phyloP scores from a whole-genome alignment of 805 yeast species.

The Wickerhamiella musiphila region DNA sequence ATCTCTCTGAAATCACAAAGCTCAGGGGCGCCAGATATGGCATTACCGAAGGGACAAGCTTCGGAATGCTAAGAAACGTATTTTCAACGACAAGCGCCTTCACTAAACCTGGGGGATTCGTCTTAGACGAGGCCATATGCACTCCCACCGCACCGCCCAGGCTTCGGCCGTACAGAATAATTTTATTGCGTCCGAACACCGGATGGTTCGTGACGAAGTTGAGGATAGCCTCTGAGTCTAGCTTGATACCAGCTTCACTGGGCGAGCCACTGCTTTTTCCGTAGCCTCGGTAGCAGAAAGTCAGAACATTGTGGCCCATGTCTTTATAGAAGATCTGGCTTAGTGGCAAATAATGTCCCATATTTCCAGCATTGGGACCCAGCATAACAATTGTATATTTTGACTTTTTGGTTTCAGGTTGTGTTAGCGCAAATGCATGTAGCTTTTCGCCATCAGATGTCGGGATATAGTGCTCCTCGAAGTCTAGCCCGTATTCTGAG shows the following conservation, averaged over 20 bases:
- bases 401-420: slow-evolving; percentile 28
- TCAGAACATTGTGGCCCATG: slow-evolving; percentile 59
- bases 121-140: slow-evolving; percentile 48
- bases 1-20: slow-evolving; percentile 57
- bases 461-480: slow-evolving; percentile 37
- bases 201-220: slow-evolving; percentile 36
- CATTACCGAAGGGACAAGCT: slow-evolving; percentile 30
- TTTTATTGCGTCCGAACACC: slow-evolving; percentile 32
- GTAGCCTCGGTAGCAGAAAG: slow-evolving; percentile 82
- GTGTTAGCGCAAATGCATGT: slow-evolving; percentile 40
- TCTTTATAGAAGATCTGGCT: slow-evolving; percentile 47
- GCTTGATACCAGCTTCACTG: slow-evolving; percentile 59
- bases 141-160: slow-evolving; percentile 92
- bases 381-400: slow-evolving; percentile 65
- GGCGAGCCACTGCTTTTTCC: slow-evolving; percentile 68
- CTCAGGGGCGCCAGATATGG: slow-evolving; percentile 22
- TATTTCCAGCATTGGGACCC: slow-evolving; percentile 92
- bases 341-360: slow-evolving; percentile 76
- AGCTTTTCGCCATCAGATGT: slow-evolving; percentile 58
- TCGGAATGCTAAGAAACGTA: slow-evolving; percentile 61
- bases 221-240: slow-evolving; percentile 63
- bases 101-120: too few relatives aligned
- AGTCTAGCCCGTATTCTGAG: slow-evolving; percentile 45
- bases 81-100: slow-evolving; percentile 67
- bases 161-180: slow-evolving; percentile 73